These are phyloP conservation scores for Colletotrichum lupini DNA, from an alignment of 2,329 filamentous ascomycete genomes.

Conservation along the genomic window DNA sequence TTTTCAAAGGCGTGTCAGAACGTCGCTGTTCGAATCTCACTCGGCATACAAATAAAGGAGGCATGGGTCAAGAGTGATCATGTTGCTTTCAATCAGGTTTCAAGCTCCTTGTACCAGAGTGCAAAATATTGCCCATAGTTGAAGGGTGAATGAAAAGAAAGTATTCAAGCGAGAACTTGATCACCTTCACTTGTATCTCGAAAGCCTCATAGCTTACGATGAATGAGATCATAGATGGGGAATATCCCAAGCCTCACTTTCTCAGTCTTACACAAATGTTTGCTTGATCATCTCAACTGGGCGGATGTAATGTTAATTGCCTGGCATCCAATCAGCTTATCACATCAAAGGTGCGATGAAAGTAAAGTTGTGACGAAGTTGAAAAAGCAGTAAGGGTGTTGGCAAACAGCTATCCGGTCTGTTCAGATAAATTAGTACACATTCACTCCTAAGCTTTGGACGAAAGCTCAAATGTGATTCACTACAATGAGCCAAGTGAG, in stretches of 20 bases:
- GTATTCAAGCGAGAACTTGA: not conserved
- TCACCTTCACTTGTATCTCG: no score
- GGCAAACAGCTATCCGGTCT: not conserved
- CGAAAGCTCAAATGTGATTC: not conserved
- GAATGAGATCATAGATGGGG: no score
- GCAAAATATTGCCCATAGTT: not conserved
- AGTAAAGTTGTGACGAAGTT: not conserved
- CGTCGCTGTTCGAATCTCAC: not conserved
- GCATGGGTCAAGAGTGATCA: no score
- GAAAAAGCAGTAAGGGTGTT: not conserved
- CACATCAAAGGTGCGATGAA: not conserved
- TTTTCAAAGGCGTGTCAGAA: not conserved
- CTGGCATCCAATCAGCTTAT: no score
- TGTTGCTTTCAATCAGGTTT: no score
- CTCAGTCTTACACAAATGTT: no score
- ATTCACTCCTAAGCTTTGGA: not conserved
- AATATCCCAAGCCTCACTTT: no score
- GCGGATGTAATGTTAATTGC: no score
- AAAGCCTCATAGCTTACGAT: no score
- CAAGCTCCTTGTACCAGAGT: not conserved
- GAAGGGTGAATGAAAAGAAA: not conserved
- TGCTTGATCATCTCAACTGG: no score
- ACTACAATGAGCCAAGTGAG: not conserved
- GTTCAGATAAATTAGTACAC: not conserved
- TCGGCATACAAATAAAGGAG: not conserved